A percentile compares a stretch with the other conserved stretches of the same genome.
Conservation (phyloP, 2,329 filamentous ascomycete genomes). For the Aureobasidium uvarum region DNA sequence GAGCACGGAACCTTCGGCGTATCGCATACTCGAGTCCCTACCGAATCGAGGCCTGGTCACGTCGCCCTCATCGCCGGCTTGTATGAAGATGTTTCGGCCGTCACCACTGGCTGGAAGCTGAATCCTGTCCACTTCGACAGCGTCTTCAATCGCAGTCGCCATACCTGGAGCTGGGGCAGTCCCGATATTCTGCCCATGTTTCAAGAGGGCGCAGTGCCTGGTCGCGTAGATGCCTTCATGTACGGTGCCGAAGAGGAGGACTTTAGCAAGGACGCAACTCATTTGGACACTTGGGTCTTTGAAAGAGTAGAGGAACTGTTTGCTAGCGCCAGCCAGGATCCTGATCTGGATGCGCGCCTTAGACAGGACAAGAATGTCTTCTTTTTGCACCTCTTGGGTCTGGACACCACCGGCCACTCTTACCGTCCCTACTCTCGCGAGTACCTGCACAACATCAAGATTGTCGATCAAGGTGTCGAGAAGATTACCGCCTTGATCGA, state of each 20-base stretch:
- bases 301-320: conserved; percentile 89
- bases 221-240: conserved; percentile 79
- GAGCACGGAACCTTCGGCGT: conserved; percentile 93
- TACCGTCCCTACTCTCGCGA: conserved; percentile 92
- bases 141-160: conserved; percentile 92
- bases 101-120: conserved; percentile 96
- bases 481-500: conserved; percentile 80
- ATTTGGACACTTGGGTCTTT: conserved; percentile 93
- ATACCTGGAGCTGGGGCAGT: conserved; percentile 99
- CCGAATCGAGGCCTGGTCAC: conserved; percentile 93
- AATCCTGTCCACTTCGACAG: conserved; percentile 99
- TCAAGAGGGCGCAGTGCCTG: conserved; percentile 82
- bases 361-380: conserved; percentile 87
- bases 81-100: conserved; percentile 96
- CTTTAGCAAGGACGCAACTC: conserved; percentile 76
- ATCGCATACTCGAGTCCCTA: conserved; percentile 94
- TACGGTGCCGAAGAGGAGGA: conserved; percentile 87
- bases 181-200: conserved; percentile 99
- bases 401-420: conserved; percentile 85
- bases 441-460: conserved; percentile 89
- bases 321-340: conserved; percentile 71
- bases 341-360: conserved; percentile 68
- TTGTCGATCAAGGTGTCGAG: conserved; percentile 86
- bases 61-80: conserved; percentile 94
- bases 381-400: conserved; percentile 86